A percentile compares a stretch with the other conserved stretches of the same genome.
phyloP scores from a whole-genome alignment of 208 protist species.

The Trypanosoma scelopori region DNA sequence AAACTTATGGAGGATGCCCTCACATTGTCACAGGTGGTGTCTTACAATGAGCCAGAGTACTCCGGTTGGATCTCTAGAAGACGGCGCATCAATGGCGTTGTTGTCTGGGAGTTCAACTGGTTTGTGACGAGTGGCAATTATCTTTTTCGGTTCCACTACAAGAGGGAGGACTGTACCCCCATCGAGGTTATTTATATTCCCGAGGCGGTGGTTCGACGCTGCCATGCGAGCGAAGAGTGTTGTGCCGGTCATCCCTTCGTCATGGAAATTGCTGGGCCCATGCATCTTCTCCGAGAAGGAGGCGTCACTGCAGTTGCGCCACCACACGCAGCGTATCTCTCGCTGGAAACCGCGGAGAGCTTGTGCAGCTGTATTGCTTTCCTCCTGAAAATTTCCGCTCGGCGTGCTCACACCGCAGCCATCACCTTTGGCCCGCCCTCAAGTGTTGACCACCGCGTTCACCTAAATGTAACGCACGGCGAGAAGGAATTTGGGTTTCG shows the following conservation, averaged over 20 bases:
- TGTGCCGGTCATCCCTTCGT: slow-evolving; percentile 16
- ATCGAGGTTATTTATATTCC: slow-evolving; percentile 16
- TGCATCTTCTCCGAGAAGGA: slow-evolving; percentile 4
- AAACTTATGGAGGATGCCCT: background rate
- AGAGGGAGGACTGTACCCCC: slow-evolving; percentile 4
- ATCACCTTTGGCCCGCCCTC: slow-evolving; percentile 13
- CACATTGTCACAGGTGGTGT: slow-evolving; percentile 1
- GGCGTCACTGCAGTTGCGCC: background rate
- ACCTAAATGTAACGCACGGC: background rate
- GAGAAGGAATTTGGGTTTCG: slow-evolving; percentile 11
- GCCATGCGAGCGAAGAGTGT: slow-evolving; percentile 10
- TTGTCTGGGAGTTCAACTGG: slow-evolving; percentile 25
- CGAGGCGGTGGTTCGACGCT: slow-evolving; percentile 9
- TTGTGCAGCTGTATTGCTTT: slow-evolving; percentile 10
- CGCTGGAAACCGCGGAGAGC: slow-evolving; percentile 12
- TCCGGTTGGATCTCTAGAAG: slow-evolving; percentile 7
- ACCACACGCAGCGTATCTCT: slow-evolving; percentile 6
- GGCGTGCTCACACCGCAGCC: slow-evolving; percentile 1
- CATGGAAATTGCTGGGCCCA: slow-evolving; percentile 1
- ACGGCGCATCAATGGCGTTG: background rate
- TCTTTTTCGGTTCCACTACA: slow-evolving; percentile 11
- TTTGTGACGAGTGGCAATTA: slow-evolving; percentile 19
- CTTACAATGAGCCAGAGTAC: slow-evolving; percentile 23
- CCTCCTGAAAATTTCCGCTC: slow-evolving; percentile 9
- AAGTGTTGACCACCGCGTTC: slow-evolving; percentile 6